Percentiles rank a stretch among this genome's conserved stretches.
These are phyloP conservation scores for Protea cynaroides DNA, from an alignment of 164 flowering plant genomes.

Conservation along the genomic window DNA sequence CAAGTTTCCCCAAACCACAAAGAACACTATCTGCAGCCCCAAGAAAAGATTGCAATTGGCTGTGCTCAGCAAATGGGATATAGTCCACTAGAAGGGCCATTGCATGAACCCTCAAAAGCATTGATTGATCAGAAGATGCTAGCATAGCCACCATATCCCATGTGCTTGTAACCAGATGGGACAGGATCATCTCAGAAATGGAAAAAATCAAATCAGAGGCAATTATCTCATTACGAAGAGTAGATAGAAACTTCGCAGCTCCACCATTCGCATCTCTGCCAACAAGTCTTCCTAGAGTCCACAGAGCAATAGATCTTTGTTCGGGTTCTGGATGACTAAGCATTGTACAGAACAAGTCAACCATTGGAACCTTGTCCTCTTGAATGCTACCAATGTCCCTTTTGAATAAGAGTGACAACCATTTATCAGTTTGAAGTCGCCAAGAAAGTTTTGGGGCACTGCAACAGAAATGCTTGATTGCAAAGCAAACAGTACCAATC, in stretches of 20 bases:
- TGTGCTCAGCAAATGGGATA: conserved; percentile 52
- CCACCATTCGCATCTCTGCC: conserved; percentile 42
- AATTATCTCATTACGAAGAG: conserved; percentile 14
- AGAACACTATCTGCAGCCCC: conserved; percentile 53
- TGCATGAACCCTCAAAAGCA: conserved; percentile 54
- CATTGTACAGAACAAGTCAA: conserved; percentile 54
- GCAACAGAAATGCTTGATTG: conserved; percentile 43
- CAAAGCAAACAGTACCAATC: conserved; percentile 44
- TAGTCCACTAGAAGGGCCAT: conserved; percentile 52
- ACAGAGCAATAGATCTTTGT: conserved; percentile 61
- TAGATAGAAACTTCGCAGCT: conserved; percentile 13
- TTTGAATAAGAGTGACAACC: conserved; percentile 50
- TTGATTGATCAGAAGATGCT: conserved; percentile 64
- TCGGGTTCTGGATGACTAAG: conserved; percentile 82
- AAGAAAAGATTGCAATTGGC: conserved; percentile 65
- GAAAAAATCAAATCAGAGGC: conserved; percentile 20
- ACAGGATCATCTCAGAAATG: conserved; percentile 37
- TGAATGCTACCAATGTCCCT: conserved; percentile 39
- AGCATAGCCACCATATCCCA: conserved; percentile 68
- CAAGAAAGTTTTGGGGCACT: conserved; percentile 67
- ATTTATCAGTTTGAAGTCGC: conserved; percentile 73
- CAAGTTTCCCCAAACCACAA: conserved; percentile 43
- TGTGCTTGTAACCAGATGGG: conserved; percentile 51
- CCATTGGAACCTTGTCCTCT: conserved; percentile 36
- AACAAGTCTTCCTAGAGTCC: conserved; percentile 55